Evolutionary conservation across 768 basidiomycete species (phyloP), one percentile per base, ranked within the genome.

Genomic region (Russula ochroleuca): DNA sequence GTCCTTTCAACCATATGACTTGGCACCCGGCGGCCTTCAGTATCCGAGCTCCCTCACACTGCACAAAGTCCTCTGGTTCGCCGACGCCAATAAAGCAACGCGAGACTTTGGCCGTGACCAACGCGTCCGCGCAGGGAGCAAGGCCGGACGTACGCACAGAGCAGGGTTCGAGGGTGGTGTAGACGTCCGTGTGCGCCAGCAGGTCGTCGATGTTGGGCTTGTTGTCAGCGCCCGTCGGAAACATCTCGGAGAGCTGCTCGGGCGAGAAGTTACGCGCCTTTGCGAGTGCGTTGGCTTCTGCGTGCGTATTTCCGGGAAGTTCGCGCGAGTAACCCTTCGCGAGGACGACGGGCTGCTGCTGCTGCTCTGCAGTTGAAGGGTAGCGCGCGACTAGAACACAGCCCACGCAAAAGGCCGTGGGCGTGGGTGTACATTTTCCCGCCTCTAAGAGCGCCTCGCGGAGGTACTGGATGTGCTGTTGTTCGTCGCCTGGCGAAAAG

Each of bases 121-220:
- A 81, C 3, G 90, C 88, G 65, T 94, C 84, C 11, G 92, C 86
- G 72, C 97, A 98, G 1, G 94, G 87, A 0, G 85, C 75, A 49
- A 95, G 80, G 3, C 96, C 95, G 0, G 92, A 94, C 10, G 92
- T 88, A 63, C 97, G 80, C 38, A 90, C 74, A 5, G 94, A 96
- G 72, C 97, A 99, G 11, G 96, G 97, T 72, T 99, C 97, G 79
- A 99, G 83, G 0, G 97, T 98, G 0, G 95, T 96, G 72, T 97
- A 98, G 48, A 90, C 86, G 72, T 93, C 90, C 25, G 85, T 79
- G 25, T 79, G 79, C 21, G 75, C 64, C 47, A 90, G 74, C 31
- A 95, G 70, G 15, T 84, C 76, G 59, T 82, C 77, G 50, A 83
- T 69, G 25, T 75, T 61, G 1, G 77, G 72, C 13, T 75, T 64